phyloP scores from a whole-genome alignment of 2,329 filamentous ascomycete genomes.

The Venturia asperata region DNA sequence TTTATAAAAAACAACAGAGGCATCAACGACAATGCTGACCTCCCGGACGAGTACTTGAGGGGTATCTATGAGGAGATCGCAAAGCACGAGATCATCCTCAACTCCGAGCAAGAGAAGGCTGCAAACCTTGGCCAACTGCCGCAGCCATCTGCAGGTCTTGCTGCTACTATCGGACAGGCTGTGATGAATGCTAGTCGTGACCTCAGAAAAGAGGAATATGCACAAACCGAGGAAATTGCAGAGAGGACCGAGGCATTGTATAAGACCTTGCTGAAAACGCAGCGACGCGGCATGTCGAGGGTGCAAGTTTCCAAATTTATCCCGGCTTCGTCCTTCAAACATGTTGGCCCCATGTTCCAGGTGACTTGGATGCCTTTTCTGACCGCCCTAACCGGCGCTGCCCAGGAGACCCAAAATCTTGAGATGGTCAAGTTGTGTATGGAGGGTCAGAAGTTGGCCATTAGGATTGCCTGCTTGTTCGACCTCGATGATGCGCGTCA shows the following conservation, averaged over 20 bases:
- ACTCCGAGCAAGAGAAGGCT: conserved; percentile 83
- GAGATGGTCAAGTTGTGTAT: conserved; percentile 89
- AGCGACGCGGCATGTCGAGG: conserved; percentile 70
- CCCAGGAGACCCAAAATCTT: conserved; percentile 87
- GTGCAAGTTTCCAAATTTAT: conserved; percentile 68
- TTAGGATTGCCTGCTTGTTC: conserved; percentile 87
- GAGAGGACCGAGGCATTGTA: conserved; percentile 78
- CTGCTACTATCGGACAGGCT: conserved; percentile 78
- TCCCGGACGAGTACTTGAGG: conserved; percentile 85
- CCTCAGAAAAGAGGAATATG: conserved; percentile 83
- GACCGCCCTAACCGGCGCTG: conserved; percentile 85
- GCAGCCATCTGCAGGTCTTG: conserved; percentile 58
- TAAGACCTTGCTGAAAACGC: conserved; percentile 84
- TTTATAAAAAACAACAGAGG: conserved; percentile 99
- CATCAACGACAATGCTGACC: conserved; percentile 91
- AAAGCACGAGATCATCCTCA: conserved; percentile 85
- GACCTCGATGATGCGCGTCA: conserved; percentile 88
- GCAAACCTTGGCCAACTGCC: conserved; percentile 60
- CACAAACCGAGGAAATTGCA: conserved; percentile 91
- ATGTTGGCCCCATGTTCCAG: conserved; percentile 97
- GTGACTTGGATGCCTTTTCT: conserved; percentile 99
- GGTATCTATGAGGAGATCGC: conserved; percentile 90
- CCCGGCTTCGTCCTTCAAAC: conserved; percentile 84
- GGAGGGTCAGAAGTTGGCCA: conserved; percentile 90
- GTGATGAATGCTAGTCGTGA: conserved; percentile 89